Conservation (phyloP, 2,329 filamentous ascomycete species). For the Mycosphaerelloides madeirae region DNA sequence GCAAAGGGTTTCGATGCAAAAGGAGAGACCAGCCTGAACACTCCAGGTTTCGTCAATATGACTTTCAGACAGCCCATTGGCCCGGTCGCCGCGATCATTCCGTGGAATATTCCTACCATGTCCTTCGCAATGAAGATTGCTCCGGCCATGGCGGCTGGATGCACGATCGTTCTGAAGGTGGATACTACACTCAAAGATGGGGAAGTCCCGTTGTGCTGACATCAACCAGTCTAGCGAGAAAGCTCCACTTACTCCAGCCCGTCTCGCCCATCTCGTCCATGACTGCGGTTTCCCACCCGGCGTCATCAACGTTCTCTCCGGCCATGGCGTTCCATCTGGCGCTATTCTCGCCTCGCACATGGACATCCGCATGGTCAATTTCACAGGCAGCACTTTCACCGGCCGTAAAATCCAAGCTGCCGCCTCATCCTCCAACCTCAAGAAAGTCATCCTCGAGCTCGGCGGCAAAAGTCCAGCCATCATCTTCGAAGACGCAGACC, state of each 20-base stretch:
- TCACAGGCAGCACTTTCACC: constrained; percentile 68
- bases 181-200: not conserved
- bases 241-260: constrained; percentile 45
- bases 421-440: constrained; percentile 39
- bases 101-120: constrained; percentile 77
- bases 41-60: constrained; percentile 45
- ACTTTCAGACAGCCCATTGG: constrained; percentile 28
- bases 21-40: constrained; percentile 46
- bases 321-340: constrained; percentile 54
- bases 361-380: constrained; percentile 65
- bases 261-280: constrained; percentile 22
- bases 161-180: constrained; percentile 42
- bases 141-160: constrained; percentile 51
- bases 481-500: constrained; percentile 40
- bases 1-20: constrained; percentile 40
- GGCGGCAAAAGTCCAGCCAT: constrained; percentile 55
- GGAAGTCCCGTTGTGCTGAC: constrained; percentile 30
- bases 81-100: constrained; percentile 57
- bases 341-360: constrained; percentile 62
- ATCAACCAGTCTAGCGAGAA: constrained; percentile 53
- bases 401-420: constrained; percentile 39
- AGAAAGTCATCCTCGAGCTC: constrained; percentile 56
- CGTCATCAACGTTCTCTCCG: constrained; percentile 69
- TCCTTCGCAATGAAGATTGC: constrained; percentile 75
- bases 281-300: constrained; percentile 72